Evolutionary conservation across 768 basidiomycete genomes (phyloP).

Genomic region (Vararia minispora): DNA sequence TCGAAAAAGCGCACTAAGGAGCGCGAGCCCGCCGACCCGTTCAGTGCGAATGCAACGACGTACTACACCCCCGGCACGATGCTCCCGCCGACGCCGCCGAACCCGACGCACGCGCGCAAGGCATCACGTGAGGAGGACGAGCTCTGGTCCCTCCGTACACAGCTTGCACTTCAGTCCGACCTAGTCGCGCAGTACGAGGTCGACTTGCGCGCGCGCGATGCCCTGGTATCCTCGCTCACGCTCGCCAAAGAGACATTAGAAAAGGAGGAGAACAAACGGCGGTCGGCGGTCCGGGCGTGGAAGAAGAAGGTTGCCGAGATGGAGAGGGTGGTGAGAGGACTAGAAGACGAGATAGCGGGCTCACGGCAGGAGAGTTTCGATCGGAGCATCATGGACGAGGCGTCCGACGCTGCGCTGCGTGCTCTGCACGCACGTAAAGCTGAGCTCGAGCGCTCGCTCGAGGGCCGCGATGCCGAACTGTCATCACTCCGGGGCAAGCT

Average conservation of each 20-base stretch:
- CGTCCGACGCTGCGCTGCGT: slow-evolving; percentile 67
- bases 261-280: slow-evolving; percentile 53
- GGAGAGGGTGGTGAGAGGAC: slow-evolving; percentile 49
- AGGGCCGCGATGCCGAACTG: too few species aligned
- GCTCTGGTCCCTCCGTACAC: slow-evolving; percentile 64
- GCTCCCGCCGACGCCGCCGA: slow-evolving; percentile 50
- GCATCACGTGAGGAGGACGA: slow-evolving; percentile 62
- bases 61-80: slow-evolving; percentile 70
- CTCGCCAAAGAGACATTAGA: slow-evolving; percentile 43
- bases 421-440: slow-evolving; percentile 74
- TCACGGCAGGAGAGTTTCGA: slow-evolving; percentile 75
- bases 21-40: slow-evolving; percentile 36
- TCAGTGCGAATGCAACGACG: slow-evolving; percentile 59
- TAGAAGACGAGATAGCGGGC: slow-evolving; percentile 83
- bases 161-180: slow-evolving; percentile 65
- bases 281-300: slow-evolving; percentile 43
- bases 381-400: slow-evolving; percentile 74
- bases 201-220: slow-evolving; percentile 64
- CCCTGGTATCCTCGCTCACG: slow-evolving; percentile 51
- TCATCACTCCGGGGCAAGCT: too few species aligned
- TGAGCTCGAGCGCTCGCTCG: slow-evolving; percentile 60
- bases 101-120: slow-evolving; percentile 37
- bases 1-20: slow-evolving; percentile 11
- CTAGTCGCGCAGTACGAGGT: slow-evolving; percentile 67
- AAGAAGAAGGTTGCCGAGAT: slow-evolving; percentile 71